Percentiles rank a stretch among this genome's conserved stretches.
Evolutionary conservation across 768 basidiomycete species (phyloP).

Genomic region (Suillus variegatus): DNA sequence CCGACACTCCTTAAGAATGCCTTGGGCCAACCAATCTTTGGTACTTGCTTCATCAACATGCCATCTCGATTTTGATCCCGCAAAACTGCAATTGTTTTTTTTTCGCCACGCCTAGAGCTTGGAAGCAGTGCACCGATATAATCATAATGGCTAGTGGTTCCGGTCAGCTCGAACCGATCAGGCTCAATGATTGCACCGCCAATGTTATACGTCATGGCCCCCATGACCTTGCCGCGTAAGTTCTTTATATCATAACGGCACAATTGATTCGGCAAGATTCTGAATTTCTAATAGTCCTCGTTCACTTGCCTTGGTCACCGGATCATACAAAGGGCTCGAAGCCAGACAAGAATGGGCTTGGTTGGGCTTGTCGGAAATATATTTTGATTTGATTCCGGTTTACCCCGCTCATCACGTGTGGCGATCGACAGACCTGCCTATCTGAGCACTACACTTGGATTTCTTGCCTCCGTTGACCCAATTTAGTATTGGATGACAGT

Average conservation of each 20-base stretch:
- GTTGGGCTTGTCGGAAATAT: not conserved
- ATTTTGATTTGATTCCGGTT: slow-evolving; percentile 13
- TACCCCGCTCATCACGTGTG: slow-evolving; percentile 27
- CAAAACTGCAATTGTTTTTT: not conserved
- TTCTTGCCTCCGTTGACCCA: slow-evolving; percentile 17
- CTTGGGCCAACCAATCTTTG: not conserved
- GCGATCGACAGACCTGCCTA: slow-evolving; percentile 22
- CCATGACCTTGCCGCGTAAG: not conserved
- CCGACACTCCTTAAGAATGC: not conserved
- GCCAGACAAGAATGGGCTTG: not conserved
- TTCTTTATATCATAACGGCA: not conserved
- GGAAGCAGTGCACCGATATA: not conserved
- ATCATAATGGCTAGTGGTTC: not conserved
- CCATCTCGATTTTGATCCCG: not conserved
- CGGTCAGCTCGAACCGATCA: not conserved
- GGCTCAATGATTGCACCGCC: not conserved
- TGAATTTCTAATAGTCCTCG: too few species aligned
- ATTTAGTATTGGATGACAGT: slow-evolving; percentile 26
- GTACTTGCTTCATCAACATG: not conserved
- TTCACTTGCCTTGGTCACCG: too few species aligned
- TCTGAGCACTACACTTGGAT: slow-evolving; percentile 21
- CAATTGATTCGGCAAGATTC: not conserved
- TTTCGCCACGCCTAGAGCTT: not conserved
- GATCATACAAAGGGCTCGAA: not conserved
- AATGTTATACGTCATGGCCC: not conserved